These are phyloP conservation scores for Rhamnella rubrinervis DNA, from an alignment of 331 rosid genomes.

Conservation along the genomic window DNA sequence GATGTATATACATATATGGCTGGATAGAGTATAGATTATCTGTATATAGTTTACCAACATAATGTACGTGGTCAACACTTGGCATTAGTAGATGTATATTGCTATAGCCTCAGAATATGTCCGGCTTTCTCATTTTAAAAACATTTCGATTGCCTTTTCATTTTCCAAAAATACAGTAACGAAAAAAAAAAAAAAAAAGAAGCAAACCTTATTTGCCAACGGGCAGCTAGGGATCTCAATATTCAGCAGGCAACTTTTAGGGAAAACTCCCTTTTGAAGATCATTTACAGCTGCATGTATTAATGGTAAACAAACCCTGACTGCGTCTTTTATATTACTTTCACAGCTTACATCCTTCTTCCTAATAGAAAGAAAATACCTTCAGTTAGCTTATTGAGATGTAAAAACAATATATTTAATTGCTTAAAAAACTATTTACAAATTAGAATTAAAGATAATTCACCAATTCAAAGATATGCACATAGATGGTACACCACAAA, in stretches of 20 bases:
- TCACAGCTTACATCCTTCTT: constrained; percentile 42
- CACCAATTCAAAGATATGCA: constrained; percentile 51
- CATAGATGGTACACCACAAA: constrained; percentile 48
- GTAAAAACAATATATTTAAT: not conserved
- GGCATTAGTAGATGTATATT: not conserved
- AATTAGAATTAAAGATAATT: constrained; percentile 4
- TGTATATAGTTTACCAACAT: not conserved
- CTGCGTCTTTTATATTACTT: constrained; percentile 43
- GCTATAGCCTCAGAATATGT: not conserved
- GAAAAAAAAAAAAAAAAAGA: not conserved
- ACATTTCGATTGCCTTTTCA: not conserved
- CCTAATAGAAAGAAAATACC: constrained; percentile 18
- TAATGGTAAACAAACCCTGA: constrained; percentile 37
- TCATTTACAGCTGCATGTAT: constrained; percentile 38
- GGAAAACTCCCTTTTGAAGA: constrained; percentile 41
- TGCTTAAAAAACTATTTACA: not conserved
- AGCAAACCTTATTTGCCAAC: constrained; percentile 41
- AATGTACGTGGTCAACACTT: too few species aligned
- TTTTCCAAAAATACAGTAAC: not conserved
- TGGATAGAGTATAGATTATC: not conserved
- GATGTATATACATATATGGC: too few species aligned
- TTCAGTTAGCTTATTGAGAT: not conserved
- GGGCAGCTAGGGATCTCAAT: constrained; percentile 50
- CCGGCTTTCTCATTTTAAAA: not conserved
- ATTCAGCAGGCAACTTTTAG: constrained; percentile 46